A percentile compares a stretch with the other conserved stretches of the same genome.
Conservation (phyloP, 495 filamentous ascomycete genomes). For the Glonium stellatum region DNA sequence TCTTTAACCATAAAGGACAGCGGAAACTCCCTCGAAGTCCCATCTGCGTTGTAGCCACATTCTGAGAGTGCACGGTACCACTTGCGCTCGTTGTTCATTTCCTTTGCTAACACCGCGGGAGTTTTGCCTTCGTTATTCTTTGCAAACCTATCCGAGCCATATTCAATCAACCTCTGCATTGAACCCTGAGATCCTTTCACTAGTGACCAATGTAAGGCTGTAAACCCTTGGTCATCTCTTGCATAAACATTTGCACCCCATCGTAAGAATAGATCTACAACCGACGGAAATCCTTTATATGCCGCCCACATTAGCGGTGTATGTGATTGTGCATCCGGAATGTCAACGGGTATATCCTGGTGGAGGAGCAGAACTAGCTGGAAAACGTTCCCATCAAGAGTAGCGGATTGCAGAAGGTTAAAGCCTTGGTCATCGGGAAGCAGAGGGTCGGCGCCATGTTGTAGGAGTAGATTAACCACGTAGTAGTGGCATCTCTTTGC, state of each 20-base stretch:
- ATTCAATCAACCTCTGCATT: slow-evolving; percentile 87
- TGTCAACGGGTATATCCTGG: slow-evolving; percentile 88
- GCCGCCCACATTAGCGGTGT: slow-evolving; percentile 97
- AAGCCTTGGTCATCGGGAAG: slow-evolving; percentile 89
- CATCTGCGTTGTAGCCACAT: slow-evolving; percentile 75
- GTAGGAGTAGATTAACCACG: slow-evolving; percentile 69
- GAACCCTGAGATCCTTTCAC: slow-evolving; percentile 83
- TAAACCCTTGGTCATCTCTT: slow-evolving; percentile 83
- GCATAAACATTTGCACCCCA: slow-evolving; percentile 94
- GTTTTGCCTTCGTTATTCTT: slow-evolving; percentile 83
- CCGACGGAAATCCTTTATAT: slow-evolving; percentile 88
- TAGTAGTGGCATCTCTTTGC: slow-evolving; percentile 92
- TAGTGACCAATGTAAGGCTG: slow-evolving; percentile 91
- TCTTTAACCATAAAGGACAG: slow-evolving; percentile 56
- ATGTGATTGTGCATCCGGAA: slow-evolving; percentile 78
- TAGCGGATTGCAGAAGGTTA: slow-evolving; percentile 93
- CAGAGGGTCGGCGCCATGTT: slow-evolving; percentile 82
- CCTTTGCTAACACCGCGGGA: slow-evolving; percentile 71
- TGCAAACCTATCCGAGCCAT: slow-evolving; percentile 84
- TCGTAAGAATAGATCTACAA: slow-evolving; percentile 85
- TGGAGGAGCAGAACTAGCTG: slow-evolving; percentile 81
- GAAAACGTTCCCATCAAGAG: slow-evolving; percentile 94
- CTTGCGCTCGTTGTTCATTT: slow-evolving; percentile 76
- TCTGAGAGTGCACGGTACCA: slow-evolving; percentile 83
- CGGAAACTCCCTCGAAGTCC: slow-evolving; percentile 56